Percentiles rank a stretch among this genome's conserved stretches.
Conservation (phyloP, 169 alveolate species). For the Plasmodium coatneyi region DNA sequence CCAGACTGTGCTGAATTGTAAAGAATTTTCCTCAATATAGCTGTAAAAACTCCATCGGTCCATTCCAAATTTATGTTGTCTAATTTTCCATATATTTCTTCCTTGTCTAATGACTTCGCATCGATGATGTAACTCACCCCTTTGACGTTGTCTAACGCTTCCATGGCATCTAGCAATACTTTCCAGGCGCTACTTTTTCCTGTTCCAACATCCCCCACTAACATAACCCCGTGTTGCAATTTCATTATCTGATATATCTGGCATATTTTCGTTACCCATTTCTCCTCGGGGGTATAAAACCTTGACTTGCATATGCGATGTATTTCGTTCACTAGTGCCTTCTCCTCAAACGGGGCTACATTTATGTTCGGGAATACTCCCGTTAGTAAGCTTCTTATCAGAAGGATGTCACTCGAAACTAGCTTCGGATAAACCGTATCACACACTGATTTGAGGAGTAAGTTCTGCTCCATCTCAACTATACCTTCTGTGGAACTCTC, state of each 20-base stretch:
- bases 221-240: constrained; percentile 97
- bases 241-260: constrained; percentile 94
- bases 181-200: constrained; percentile 94
- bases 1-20: constrained; percentile 65
- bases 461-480: constrained; percentile 91
- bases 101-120: constrained; percentile 92
- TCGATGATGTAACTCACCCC: constrained; percentile 94
- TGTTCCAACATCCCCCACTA: constrained; percentile 97
- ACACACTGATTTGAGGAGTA: constrained; percentile 94
- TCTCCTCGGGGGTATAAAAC: constrained; percentile 88
- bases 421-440: constrained; percentile 97
- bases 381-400: constrained; percentile 89
- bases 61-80: constrained; percentile 96
- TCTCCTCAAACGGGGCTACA: constrained; percentile 91
- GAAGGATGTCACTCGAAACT: constrained; percentile 95
- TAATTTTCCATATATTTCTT: constrained; percentile 95
- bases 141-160: constrained; percentile 91
- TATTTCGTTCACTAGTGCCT: constrained; percentile 88
- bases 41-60: constrained; percentile 99
- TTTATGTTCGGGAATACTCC: constrained; percentile 98
- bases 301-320: constrained; percentile 87
- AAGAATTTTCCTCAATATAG: constrained; percentile 84
- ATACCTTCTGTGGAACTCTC: constrained; percentile 40
- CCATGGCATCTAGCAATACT: constrained; percentile 92
- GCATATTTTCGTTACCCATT: constrained; percentile 92